phyloP scores from a whole-genome alignment of 208 protist species.

The Acanthamoeba lenticulata region DNA sequence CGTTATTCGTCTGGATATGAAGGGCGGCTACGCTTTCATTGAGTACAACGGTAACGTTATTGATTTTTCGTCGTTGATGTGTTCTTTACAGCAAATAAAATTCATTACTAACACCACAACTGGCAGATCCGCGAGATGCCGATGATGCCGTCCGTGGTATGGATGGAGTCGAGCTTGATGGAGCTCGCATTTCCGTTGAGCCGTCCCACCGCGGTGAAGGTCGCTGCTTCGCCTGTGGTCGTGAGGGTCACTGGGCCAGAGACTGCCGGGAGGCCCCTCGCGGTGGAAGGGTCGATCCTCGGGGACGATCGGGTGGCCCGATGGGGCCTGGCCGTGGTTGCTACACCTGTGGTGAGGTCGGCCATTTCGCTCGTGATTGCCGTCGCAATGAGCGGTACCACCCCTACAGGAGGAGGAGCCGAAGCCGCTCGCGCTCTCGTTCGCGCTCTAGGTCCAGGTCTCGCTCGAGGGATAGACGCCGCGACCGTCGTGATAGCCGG shows the following conservation, averaged over 20 bases:
- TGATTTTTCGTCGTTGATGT: no score
- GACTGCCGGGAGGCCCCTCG: not conserved
- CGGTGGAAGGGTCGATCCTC: not conserved
- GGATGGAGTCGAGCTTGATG: slow-evolving; percentile 55
- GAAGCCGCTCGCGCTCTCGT: not conserved
- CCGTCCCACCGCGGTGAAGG: slow-evolving; percentile 31
- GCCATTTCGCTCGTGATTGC: slow-evolving; percentile 27
- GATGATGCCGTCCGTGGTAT: slow-evolving; percentile 64
- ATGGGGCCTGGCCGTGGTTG: not conserved
- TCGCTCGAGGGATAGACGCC: no score
- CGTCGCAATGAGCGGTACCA: not conserved
- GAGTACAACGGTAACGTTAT: not conserved
- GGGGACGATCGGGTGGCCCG: not conserved
- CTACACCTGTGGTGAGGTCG: not conserved
- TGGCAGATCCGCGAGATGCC: slow-evolving; percentile 40
- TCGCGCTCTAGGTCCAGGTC: not conserved
- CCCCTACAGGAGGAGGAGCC: slow-evolving; percentile 5
- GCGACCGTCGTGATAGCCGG: no score
- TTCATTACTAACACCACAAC: not conserved
- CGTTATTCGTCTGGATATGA: slow-evolving; percentile 63
- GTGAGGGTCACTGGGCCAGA: not conserved
- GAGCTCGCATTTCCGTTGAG: slow-evolving; percentile 22
- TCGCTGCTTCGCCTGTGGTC: not conserved
- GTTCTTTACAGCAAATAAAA: no score
- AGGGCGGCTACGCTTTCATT: slow-evolving; percentile 71